Conservation (phyloP, 2,329 filamentous ascomycete genomes). For the Teratosphaeria viscida region DNA sequence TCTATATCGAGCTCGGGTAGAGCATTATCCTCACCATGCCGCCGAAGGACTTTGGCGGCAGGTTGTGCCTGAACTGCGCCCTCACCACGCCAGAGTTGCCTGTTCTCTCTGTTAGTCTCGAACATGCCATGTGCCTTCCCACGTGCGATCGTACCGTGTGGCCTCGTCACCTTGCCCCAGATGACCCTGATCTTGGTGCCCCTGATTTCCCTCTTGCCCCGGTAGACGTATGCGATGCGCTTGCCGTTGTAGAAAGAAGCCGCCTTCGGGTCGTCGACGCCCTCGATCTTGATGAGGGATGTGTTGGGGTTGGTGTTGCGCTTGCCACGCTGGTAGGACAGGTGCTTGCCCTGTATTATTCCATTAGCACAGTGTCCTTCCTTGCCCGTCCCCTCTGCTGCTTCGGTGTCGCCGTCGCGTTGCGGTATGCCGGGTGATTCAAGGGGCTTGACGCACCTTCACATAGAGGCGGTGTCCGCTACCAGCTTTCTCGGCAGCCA, state of each 20-base stretch:
- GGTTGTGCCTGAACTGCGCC: conserved; percentile 92
- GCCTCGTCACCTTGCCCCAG: conserved; percentile 96
- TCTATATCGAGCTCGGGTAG: conserved; percentile 31
- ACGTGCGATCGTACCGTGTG: conserved; percentile 59
- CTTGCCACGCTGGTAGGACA: conserved; percentile 95
- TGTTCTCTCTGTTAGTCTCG: conserved; percentile 26
- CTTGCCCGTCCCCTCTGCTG: not conserved
- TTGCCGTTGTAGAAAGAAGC: conserved; percentile 99
- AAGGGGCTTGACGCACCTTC: conserved; percentile 12
- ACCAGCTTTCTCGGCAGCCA: conserved; percentile 17
- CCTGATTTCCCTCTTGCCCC: conserved; percentile 84
- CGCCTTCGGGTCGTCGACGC: conserved; percentile 80
- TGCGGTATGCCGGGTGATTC: conserved; percentile 6
- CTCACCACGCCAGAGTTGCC: conserved; percentile 97
- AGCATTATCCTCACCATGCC: conserved; percentile 36
- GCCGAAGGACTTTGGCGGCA: conserved; percentile 93
- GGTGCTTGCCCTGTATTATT: conserved; percentile 68
- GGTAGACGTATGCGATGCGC: conserved; percentile 98
- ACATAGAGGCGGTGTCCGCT: conserved; percentile 24
- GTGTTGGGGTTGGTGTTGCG: conserved; percentile 73
- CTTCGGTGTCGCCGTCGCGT: not conserved
- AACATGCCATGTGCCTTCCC: not conserved
- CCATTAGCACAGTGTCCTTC: not conserved
- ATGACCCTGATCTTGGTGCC: conserved; percentile 98
- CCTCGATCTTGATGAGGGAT: conserved; percentile 95